Percentiles rank a stretch among this genome's conserved stretches.
Conservation (phyloP, 495 filamentous ascomycete species). For the Tuber borchii region DNA sequence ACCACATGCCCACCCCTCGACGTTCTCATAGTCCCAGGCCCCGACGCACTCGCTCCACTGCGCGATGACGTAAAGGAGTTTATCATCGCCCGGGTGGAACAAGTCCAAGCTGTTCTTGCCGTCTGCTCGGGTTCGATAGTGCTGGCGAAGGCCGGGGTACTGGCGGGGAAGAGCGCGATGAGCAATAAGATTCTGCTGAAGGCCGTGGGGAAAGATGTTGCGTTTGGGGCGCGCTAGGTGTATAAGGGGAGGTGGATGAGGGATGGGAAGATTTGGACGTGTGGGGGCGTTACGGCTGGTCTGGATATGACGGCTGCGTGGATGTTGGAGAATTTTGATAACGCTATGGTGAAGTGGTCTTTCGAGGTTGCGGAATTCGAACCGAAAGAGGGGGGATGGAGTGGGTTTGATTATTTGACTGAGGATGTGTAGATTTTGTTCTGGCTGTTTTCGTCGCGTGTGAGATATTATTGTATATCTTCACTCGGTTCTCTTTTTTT, state of each 20-base stretch:
- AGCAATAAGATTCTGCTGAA: constrained; percentile 38
- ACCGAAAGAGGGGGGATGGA: constrained; percentile 14
- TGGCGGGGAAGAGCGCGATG: constrained; percentile 49
- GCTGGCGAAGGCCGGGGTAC: constrained; percentile 46
- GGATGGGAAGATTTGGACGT: constrained; percentile 47
- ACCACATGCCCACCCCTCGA: constrained; percentile 7
- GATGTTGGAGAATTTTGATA: constrained; percentile 35
- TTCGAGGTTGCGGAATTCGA: constrained; percentile 24
- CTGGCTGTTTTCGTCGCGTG: too few relatives aligned
- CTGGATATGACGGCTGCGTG: constrained; percentile 42
- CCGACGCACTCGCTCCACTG: constrained; percentile 11
- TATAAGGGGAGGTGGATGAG: constrained; percentile 50
- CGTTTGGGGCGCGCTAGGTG: constrained; percentile 37
- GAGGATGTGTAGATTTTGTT: too few relatives aligned
- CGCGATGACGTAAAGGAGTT: constrained; percentile 9
- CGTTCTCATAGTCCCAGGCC: constrained; percentile 20
- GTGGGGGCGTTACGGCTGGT: constrained; percentile 38
- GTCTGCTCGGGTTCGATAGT: constrained; percentile 49
- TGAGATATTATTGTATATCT: too few relatives aligned
- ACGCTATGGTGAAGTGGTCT: constrained; percentile 22
- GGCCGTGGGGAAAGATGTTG: constrained; percentile 3
- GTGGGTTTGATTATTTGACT: constrained; percentile 16
- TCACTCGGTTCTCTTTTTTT: too few relatives aligned
- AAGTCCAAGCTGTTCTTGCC: constrained; percentile 43
- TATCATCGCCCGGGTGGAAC: constrained; percentile 9